Evolutionary conservation across 345 rosid species (phyloP).

Genomic region (Mangifera indica): DNA sequence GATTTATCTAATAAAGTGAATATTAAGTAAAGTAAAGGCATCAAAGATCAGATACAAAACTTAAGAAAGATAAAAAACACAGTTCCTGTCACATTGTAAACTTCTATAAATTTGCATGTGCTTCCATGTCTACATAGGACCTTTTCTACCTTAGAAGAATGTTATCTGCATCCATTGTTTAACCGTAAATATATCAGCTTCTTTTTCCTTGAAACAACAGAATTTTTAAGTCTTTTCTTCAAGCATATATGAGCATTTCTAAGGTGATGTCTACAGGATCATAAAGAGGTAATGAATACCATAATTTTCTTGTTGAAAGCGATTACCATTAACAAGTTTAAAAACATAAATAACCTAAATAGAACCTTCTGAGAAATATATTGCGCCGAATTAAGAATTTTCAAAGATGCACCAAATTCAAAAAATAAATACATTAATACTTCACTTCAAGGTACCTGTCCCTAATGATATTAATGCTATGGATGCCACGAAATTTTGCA

Average conservation of each 20-base stretch:
- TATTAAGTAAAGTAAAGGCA: too few species aligned
- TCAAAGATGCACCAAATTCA: constrained; percentile 3
- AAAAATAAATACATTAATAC: not conserved
- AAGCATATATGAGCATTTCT: not conserved
- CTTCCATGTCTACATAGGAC: not conserved
- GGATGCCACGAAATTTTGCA: constrained; percentile 63
- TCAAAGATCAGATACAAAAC: too few species aligned
- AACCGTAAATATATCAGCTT: not conserved
- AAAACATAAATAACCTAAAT: not conserved
- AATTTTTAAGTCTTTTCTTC: not conserved
- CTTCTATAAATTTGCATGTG: not conserved
- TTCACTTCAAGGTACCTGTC: constrained; percentile 53
- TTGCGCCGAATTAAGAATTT: not conserved
- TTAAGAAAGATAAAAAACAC: too few species aligned
- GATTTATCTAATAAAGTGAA: too few species aligned
- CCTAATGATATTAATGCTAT: constrained; percentile 69
- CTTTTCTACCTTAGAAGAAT: not conserved
- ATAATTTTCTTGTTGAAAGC: constrained; percentile 1
- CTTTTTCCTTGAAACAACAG: not conserved
- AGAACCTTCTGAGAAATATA: not conserved
- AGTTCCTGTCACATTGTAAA: not conserved
- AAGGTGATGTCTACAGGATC: not conserved
- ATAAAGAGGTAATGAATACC: not conserved
- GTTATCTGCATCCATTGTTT: not conserved
- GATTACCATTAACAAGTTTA: not conserved